These are phyloP conservation scores for Globisporangium uncinulatum DNA, from an alignment of 352 stramenopile genomes.

Conservation along the genomic window DNA sequence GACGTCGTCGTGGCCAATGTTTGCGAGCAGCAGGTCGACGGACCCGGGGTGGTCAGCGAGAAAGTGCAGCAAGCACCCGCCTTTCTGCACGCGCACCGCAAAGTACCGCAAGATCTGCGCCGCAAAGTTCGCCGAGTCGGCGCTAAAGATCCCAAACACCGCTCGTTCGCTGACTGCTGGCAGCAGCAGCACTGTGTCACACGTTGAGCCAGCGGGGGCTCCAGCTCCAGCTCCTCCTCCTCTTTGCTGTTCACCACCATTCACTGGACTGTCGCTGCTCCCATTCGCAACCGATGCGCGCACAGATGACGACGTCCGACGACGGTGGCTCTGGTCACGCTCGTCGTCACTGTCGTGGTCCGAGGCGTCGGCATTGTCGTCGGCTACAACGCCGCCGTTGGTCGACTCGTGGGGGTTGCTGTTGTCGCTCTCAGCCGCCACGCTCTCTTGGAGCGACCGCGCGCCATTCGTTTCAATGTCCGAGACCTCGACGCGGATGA, in stretches of 20 bases:
- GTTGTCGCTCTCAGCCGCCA: conserved; percentile 37
- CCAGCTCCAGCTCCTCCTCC: no score
- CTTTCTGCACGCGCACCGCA: conserved; percentile 70
- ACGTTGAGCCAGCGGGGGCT: conserved; percentile 9
- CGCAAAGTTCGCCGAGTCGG: conserved; percentile 73
- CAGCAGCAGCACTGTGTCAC: conserved; percentile 27
- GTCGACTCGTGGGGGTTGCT: conserved; percentile 8
- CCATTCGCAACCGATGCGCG: conserved; percentile 6
- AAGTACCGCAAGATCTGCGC: conserved; percentile 81
- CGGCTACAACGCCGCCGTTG: no score
- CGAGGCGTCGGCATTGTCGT: conserved; percentile 15
- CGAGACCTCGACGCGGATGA: conserved; percentile 73
- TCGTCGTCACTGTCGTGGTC: conserved; percentile 21
- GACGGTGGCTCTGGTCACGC: background rate
- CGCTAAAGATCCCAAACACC: conserved; percentile 65
- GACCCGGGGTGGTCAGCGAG: conserved; percentile 42
- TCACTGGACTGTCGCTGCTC: conserved; percentile 9
- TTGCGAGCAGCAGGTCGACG: conserved; percentile 72
- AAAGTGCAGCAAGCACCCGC: conserved; percentile 71
- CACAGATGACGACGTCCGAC: conserved; percentile 8
- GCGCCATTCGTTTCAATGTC: conserved; percentile 67
- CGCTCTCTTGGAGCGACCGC: conserved; percentile 60
- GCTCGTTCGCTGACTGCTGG: conserved; percentile 35
- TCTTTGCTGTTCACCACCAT: background rate
- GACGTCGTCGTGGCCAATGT: conserved; percentile 80